Evolutionary conservation across 331 rosid genomes (phyloP), one percentile per base, ranked within the genome.

Genomic region (Malus hybrid): DNA sequence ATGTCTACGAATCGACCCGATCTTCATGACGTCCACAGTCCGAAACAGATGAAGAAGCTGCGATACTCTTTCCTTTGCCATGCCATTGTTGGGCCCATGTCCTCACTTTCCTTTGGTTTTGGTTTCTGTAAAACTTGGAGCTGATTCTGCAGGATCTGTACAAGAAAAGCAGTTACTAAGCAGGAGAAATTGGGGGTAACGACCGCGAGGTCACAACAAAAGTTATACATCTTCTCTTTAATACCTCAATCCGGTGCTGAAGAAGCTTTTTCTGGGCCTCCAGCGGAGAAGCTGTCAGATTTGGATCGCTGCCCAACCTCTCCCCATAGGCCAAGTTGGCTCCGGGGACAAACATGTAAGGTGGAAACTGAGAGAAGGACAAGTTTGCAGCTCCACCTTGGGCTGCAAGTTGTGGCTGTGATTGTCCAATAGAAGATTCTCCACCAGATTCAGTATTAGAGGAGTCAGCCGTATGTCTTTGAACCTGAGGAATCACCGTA

Each of bases 221-320:
- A 42, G 42, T 60, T 20, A 24, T 22, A 10, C 55, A 80, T 29
- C 42, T 28, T 44, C 59, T 12, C 33, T 31, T 3, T 12, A 44
- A 57, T 87, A 94, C 99, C 99, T 87, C 88, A 69, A 90, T 92
- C 83, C 87, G 97, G 76, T 42, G 78, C 56, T 83, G 80, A 64
- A 93, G 70, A 78, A 89, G 67, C 77, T 77, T 85, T 81, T 46
- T 82, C 59, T 92, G 93, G 67, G 87, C 90, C 81, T 88, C 96
- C 72, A 88, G 76, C 69, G 65, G 88, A 74, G 82, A 69, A 46
- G 80, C 86, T 70, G 83, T 76, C 74, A 76, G 28, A 65, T 24
- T 31, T 79, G 1, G 22, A 63, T 63, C 39, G 6, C 67, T 28
- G 8, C 75, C 86, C 80, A 79, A 75, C 79, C 81, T 85, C 64